phyloP scores from a whole-genome alignment of 495 filamentous ascomycete species.

The Aspergillus heteromorphus region DNA sequence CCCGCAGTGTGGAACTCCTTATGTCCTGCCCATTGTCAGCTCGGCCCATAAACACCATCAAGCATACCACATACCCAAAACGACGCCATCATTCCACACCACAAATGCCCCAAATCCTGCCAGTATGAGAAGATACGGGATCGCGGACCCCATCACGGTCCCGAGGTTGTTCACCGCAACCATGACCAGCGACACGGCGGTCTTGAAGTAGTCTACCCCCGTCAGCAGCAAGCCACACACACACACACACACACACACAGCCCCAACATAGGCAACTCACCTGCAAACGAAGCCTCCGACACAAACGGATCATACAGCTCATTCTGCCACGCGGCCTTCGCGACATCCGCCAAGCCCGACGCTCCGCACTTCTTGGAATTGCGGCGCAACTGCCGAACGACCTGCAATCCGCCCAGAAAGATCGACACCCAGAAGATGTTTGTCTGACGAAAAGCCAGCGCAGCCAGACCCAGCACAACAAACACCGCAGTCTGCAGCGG shows the following conservation, averaged over 20 bases:
- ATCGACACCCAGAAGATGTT: slow-evolving; percentile 94
- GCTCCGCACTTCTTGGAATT: slow-evolving; percentile 22
- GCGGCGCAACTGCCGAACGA: slow-evolving; percentile 41
- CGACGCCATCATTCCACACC: slow-evolving; percentile 82
- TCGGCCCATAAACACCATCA: slow-evolving; percentile 1
- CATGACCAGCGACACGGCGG: slow-evolving; percentile 54
- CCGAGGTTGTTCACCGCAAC: slow-evolving; percentile 47
- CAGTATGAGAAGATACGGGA: slow-evolving; percentile 66
- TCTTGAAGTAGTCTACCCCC: slow-evolving; percentile 52
- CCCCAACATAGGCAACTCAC: slow-evolving; percentile 30
- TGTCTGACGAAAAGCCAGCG: slow-evolving; percentile 80
- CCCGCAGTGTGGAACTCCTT: slow-evolving; percentile 90
- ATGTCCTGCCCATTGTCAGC: slow-evolving; percentile 55
- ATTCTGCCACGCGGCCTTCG: slow-evolving; percentile 36
- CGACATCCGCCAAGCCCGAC: slow-evolving; percentile 22
- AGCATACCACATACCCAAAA: slow-evolving; percentile 64
- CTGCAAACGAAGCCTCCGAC: slow-evolving; percentile 48
- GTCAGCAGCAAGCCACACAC: no score
- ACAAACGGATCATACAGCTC: slow-evolving; percentile 63
- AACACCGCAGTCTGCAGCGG: slow-evolving; percentile 33
- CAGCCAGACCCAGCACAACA: slow-evolving; percentile 49
- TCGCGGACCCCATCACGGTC: slow-evolving; percentile 44
- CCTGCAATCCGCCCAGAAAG: slow-evolving; percentile 74
- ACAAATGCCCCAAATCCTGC: slow-evolving; percentile 69
- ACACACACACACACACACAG: not conserved